Percentiles rank a stretch among this genome's conserved stretches.
Conservation (phyloP, 306 rosid genomes). For the Canavalia ensiformis region DNA sequence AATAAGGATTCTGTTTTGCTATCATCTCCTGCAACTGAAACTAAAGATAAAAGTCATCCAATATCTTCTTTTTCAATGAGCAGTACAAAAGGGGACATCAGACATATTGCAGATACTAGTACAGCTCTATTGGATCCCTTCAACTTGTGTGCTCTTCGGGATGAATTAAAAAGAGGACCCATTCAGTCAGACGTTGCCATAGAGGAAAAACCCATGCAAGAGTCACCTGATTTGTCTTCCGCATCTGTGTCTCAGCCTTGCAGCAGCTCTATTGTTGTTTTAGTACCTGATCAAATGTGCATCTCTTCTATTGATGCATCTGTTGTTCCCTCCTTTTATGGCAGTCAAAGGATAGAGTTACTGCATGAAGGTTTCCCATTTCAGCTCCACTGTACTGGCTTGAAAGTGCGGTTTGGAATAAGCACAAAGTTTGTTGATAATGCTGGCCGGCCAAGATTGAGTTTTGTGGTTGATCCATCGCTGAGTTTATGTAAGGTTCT, state of each 20-base stretch:
- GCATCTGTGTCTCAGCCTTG: conserved; percentile 46
- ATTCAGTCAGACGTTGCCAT: conserved; percentile 53
- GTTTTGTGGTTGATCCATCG: conserved; percentile 73
- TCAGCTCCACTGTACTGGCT: conserved; percentile 66
- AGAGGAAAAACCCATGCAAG: conserved; percentile 56
- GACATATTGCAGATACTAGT: conserved; percentile 49
- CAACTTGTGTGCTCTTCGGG: conserved; percentile 51
- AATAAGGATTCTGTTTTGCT: conserved; percentile 45
- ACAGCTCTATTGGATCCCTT: conserved; percentile 53
- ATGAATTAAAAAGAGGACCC: conserved; percentile 54
- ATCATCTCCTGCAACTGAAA: conserved; percentile 51
- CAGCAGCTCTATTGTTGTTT: conserved; percentile 50
- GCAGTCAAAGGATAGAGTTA: conserved; percentile 77
- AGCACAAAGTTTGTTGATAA: conserved; percentile 71
- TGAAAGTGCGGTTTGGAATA: conserved; percentile 92
- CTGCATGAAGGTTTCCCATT: conserved; percentile 69
- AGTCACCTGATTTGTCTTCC: conserved; percentile 53
- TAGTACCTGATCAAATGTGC: conserved; percentile 66
- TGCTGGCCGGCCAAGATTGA: conserved; percentile 81
- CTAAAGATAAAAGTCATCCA: conserved; percentile 63
- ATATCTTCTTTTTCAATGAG: conserved; percentile 54
- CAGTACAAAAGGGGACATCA: conserved; percentile 39
- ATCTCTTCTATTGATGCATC: conserved; percentile 69
- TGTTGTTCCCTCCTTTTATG: conserved; percentile 58
- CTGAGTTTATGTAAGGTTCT: conserved; percentile 78